Base-by-base conservation (phyloP, 108 stramenopile species). In the Skeletonema tropicum region DNA sequence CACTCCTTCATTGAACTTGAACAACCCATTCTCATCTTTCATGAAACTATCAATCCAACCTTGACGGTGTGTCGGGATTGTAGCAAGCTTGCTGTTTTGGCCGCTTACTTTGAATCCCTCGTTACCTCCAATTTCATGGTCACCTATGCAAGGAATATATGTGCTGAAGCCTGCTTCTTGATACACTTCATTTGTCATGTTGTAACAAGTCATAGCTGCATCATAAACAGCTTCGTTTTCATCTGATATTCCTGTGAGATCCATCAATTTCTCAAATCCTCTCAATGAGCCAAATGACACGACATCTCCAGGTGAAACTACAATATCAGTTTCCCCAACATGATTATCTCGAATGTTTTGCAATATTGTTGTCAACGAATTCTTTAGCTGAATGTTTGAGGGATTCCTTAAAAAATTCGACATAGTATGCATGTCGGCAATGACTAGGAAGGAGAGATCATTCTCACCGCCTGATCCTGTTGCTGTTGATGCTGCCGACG, bases 111-210 rank as follows among this genome's bases (percentile, higher is more conserved):
- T 14, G 14, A 42, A 42, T 13, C 41, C 25, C 8, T 9, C 0
- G 12, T 64, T 64, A 8, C 63, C 63, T 17, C 63, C 63, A 11
- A 64, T 26, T 39, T 64, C 63, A 64, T 64, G 63, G 41, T 64
- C 63, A 15, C 63, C 63, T 3, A 64, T 13, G 30, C 38, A 36
- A 42, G 36, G 38, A 36, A 64, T 11, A 2, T n/a, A 17, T 14
- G 25, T 64, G 11, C 4, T n/a, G 17, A 39, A 64, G 19, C 63
- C 63, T 19, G 9, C 36, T 42, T 15, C 41, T 42, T 42, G 41
- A 39, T 39, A 64, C 5, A 64, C 15, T 19, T 64, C 19, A 19
- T 39, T 26, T n/a, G 36, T 39, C 39, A 14, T 64, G 35, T 33
- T 10, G 14, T 64, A 64, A 39, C 63, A 17, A 4, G 25, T 64